Conservation (phyloP, 306 rosid genomes). For the Glycine soja region DNA sequence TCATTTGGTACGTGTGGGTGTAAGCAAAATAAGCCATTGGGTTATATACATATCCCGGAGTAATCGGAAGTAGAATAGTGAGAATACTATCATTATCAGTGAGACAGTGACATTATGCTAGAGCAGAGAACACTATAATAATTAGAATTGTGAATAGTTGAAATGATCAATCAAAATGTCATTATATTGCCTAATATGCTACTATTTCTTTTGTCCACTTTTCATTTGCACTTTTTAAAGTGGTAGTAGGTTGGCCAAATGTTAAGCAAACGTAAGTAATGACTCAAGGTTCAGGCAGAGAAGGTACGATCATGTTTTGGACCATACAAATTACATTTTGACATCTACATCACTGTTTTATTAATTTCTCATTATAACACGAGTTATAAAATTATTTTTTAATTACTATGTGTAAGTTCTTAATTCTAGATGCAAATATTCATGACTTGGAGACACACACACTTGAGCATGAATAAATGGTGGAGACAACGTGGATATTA, state of each 20-base stretch:
- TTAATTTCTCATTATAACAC: neutral
- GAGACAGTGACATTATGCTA: conserved; percentile 4
- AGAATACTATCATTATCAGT: neutral
- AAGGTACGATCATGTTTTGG: neutral
- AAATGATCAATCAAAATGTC: conserved; percentile 38
- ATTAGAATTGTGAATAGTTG: conserved; percentile 34
- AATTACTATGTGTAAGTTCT: neutral
- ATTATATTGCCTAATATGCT: conserved; percentile 38
- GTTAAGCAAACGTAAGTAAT: conserved; percentile 38
- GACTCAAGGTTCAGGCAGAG: neutral
- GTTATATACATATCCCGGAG: neutral
- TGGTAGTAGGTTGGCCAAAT: conserved; percentile 61
- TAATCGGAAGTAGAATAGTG: neutral
- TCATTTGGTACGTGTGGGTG: neutral
- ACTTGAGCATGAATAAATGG: neutral
- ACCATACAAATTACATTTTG: neutral
- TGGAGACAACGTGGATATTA: neutral
- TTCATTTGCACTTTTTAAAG: conserved; percentile 20
- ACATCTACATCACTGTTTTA: neutral
- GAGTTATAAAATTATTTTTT: neutral
- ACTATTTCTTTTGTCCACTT: conserved; percentile 9
- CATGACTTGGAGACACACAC: neutral
- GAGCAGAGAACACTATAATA: conserved; percentile 6
- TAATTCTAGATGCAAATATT: neutral
- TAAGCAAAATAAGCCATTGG: neutral